phyloP scores from a whole-genome alignment of 306 rosid species.

The Lathyrus oleraceus region DNA sequence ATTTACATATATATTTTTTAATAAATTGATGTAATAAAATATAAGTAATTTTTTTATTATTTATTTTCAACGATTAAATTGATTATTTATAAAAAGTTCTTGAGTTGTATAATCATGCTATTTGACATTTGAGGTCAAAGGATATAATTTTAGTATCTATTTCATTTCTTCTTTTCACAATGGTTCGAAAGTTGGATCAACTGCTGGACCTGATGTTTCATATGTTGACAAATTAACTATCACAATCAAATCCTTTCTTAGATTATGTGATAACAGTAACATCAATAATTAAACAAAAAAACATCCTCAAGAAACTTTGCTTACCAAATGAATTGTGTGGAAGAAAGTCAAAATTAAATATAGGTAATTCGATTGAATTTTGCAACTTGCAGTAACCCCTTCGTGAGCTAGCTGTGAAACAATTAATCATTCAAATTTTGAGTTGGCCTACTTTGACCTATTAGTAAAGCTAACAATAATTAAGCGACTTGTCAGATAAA shows the following conservation, averaged over 20 bases:
- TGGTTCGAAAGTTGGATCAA: slow-evolving; percentile 40
- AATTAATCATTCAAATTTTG: slow-evolving; percentile 41
- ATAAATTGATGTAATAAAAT: too few relatives aligned
- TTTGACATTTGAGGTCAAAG: too few relatives aligned
- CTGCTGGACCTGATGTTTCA: slow-evolving; percentile 38
- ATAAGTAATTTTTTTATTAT: too few relatives aligned
- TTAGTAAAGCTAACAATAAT: neutral
- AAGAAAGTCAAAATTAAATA: slow-evolving; percentile 58
- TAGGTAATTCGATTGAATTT: slow-evolving; percentile 31
- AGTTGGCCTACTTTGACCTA: slow-evolving; percentile 48
- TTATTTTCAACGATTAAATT: too few relatives aligned
- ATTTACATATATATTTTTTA: too few relatives aligned
- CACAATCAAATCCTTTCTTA: slow-evolving; percentile 43
- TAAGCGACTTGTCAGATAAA: neutral
- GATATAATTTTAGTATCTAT: too few relatives aligned
- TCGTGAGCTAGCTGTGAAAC: slow-evolving; percentile 38
- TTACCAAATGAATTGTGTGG: slow-evolving; percentile 32
- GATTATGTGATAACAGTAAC: slow-evolving; percentile 44
- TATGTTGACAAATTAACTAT: slow-evolving; percentile 52
- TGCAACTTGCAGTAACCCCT: slow-evolving; percentile 44
- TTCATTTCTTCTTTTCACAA: neutral
- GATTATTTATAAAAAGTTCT: too few relatives aligned
- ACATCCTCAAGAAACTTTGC: slow-evolving; percentile 23
- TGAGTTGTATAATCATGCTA: too few relatives aligned
- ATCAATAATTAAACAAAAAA: slow-evolving; percentile 28